A percentile compares a stretch with the other conserved stretches of the same genome.
Conservation (phyloP, 2,329 filamentous ascomycete species). For the Aspergillus clavatus region DNA sequence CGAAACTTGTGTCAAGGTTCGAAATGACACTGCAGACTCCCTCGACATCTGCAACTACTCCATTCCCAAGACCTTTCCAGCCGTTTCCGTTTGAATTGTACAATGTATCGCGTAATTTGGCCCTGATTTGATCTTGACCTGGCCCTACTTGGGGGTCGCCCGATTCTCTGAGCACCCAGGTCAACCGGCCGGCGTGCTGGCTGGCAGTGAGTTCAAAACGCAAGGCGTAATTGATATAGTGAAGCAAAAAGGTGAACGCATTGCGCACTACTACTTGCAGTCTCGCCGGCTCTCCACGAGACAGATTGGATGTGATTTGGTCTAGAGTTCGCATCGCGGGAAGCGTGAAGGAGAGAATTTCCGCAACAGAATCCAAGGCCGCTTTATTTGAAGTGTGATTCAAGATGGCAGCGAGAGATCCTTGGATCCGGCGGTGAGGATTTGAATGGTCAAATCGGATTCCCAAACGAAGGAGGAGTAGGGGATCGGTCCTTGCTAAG, state of each 20-base stretch:
- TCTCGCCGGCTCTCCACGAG: slow-evolving; percentile 18
- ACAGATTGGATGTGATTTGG: slow-evolving; percentile 26
- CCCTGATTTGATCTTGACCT: slow-evolving; percentile 18
- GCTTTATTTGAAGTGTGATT: slow-evolving; percentile 29
- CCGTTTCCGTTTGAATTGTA: slow-evolving; percentile 35
- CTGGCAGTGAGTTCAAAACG: slow-evolving; percentile 30
- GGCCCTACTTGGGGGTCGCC: slow-evolving; percentile 13
- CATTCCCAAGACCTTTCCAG: slow-evolving; percentile 38
- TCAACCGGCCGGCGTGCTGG: slow-evolving; percentile 23
- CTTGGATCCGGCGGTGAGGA: slow-evolving; percentile 39
- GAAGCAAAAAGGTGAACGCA: slow-evolving; percentile 32
- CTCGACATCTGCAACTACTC: slow-evolving; percentile 31
- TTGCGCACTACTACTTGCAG: slow-evolving; percentile 34
- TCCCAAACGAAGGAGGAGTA: slow-evolving; percentile 27
- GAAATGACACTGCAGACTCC: slow-evolving; percentile 31
- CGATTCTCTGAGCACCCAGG: slow-evolving; percentile 36
- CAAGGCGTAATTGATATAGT: slow-evolving; percentile 31
- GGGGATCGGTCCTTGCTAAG: slow-evolving; percentile 18
- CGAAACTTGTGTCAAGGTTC: slow-evolving; percentile 29
- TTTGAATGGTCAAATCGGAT: slow-evolving; percentile 34
- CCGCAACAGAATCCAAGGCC: slow-evolving; percentile 27
- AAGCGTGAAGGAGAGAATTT: slow-evolving; percentile 33
- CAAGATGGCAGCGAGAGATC: slow-evolving; percentile 33
- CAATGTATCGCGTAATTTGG: slow-evolving; percentile 27
- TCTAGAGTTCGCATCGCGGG: slow-evolving; percentile 37